These are phyloP conservation scores for Camellia granthamiana DNA, from an alignment of 148 eudicot species.

Conservation along the genomic window DNA sequence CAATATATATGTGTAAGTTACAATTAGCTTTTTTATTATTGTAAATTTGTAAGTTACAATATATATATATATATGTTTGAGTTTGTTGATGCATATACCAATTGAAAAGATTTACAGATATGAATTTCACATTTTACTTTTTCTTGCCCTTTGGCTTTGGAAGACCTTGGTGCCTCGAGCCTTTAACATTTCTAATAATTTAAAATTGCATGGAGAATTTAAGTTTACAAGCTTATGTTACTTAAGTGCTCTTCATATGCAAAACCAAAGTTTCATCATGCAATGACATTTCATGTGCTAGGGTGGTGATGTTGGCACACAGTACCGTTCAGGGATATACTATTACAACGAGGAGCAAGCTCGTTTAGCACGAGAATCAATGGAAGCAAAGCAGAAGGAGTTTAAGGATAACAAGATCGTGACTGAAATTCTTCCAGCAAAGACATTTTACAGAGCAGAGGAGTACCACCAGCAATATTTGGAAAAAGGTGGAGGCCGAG, in stretches of 20 bases:
- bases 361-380: slow-evolving; percentile 60
- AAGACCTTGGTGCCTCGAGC: no score
- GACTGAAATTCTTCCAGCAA: slow-evolving; percentile 86
- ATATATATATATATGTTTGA: no score
- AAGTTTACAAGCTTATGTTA: background rate
- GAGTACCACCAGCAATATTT: slow-evolving; percentile 93
- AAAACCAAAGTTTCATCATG: background rate
- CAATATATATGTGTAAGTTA: no score
- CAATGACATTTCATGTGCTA: slow-evolving; percentile 26
- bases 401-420: slow-evolving; percentile 49
- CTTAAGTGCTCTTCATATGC: background rate
- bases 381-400: slow-evolving; percentile 70
- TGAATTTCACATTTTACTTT: no score
- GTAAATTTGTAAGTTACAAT: no score
- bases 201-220: no score
- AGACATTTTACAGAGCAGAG: slow-evolving; percentile 86
- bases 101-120: no score
- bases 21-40: no score
- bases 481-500: slow-evolving; percentile 82
- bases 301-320: slow-evolving; percentile 87
- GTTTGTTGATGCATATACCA: no score
- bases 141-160: no score
- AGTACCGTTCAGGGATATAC: slow-evolving; percentile 92
- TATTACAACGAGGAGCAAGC: slow-evolving; percentile 77
- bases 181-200: no score